Evolutionary conservation across 108 stramenopile species (phyloP), one percentile per base, ranked within the genome.

Genomic region (Mediolabrus comicus): DNA sequence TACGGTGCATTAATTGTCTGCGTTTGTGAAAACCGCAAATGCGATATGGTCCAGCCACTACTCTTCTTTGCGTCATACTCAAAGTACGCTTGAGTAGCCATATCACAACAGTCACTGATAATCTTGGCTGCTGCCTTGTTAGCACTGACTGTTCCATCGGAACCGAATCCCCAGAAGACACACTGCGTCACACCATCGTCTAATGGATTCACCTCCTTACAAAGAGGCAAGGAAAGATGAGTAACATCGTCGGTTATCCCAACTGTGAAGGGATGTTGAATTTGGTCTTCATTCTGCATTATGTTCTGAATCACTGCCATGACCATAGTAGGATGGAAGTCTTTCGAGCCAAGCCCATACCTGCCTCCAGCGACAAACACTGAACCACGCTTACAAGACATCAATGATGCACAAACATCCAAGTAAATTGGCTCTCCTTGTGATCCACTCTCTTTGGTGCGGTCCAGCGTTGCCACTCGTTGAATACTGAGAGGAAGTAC

Each of bases 231-330:
- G 13, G 81, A 82, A 3, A 86, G 66, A 69, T 84, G 62, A 30
- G 86, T 84, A 3, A 86, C 83, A 82, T 86, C 86, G 59, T 86
- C 86, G 13, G 54, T 79, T 66, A 86, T 86, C 16, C 86, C 86
- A 19, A 86, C 86, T 17, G 83, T 86, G 74, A 86, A 86, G 8
- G 81, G 83, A 52, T 70, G 72, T 53, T 86, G 80, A 59, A 84
- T 72, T 12, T 74, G 72, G 14, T 31, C 56, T 10, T 31, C 41
- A 49, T 86, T 55, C 53, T 83, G 58, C 60, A 82, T 55, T 57
- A 84, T 53, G 33, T 86, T 86, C 24, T 79, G 56, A 41, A 86
- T 66, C 13, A 86, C 82, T 7, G 83, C 76, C 46, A 69, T 34
- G 27, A 74, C 86, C 86, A 86, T 86, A 3, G 83, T 67, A 22